Conservation (phyloP, 371 early-diverging fungal species). For the Lichtheimia corymbifera region DNA sequence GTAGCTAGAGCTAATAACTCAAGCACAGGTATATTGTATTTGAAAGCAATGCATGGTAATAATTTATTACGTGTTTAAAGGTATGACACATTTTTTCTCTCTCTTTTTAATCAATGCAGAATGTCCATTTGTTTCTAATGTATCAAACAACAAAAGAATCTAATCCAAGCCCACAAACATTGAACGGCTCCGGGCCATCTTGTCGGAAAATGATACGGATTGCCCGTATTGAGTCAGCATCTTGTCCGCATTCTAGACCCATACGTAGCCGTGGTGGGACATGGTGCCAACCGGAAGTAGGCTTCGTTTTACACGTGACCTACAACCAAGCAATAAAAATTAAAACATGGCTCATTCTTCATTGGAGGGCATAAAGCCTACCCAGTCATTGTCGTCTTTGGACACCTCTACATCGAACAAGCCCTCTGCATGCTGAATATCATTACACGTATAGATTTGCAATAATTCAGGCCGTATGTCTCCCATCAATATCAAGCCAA, state of each 20-base stretch:
- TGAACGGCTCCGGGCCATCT: constrained; percentile 30
- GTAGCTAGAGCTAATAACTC: too few relatives aligned
- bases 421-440: constrained; percentile 22
- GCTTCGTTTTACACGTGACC: not conserved
- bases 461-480: constrained; percentile 24
- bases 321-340: not conserved
- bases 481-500: constrained; percentile 55
- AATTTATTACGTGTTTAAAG: too few relatives aligned
- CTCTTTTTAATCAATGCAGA: too few relatives aligned
- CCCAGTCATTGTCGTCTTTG: constrained; percentile 30
- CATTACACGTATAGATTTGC: constrained; percentile 30
- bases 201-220: constrained; percentile 29
- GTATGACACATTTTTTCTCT: too few relatives aligned
- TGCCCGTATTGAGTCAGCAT: constrained; percentile 18
- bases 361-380: not conserved
- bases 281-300: constrained; percentile 7
- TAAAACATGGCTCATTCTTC: not conserved
- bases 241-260: constrained; percentile 3
- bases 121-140: not conserved
- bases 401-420: constrained; percentile 28
- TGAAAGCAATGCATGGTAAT: too few relatives aligned
- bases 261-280: constrained; percentile 2
- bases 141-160: constrained; percentile 33
- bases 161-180: constrained; percentile 39
- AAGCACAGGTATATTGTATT: too few relatives aligned